Percentiles rank a stretch among this genome's conserved stretches.
These are phyloP conservation scores for Platismatia glauca DNA, from an alignment of 495 filamentous ascomycete genomes.

Conservation along the genomic window DNA sequence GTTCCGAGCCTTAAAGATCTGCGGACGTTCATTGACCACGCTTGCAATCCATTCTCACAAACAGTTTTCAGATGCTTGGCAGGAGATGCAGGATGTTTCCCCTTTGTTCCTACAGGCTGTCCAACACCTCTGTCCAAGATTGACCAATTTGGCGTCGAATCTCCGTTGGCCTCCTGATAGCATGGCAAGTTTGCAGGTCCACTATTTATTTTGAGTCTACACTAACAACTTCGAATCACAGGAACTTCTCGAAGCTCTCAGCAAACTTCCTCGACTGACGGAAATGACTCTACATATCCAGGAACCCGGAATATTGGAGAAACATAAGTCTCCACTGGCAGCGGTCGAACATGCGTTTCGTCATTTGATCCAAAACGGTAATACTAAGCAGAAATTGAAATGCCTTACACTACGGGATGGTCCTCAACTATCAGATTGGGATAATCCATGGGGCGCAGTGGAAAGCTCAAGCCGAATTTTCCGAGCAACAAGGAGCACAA, in stretches of 20 bases:
- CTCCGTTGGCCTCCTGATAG: not conserved
- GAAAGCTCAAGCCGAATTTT: not conserved
- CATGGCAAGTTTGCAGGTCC: not conserved
- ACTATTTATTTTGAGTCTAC: too few relatives aligned
- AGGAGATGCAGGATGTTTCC: not conserved
- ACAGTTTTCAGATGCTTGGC: not conserved
- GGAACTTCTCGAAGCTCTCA: not conserved
- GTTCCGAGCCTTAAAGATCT: not conserved
- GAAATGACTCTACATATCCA: not conserved
- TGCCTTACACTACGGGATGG: not conserved
- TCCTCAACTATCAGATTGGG: not conserved
- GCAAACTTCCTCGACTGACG: not conserved
- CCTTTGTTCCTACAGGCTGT: not conserved
- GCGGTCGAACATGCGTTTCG: not conserved
- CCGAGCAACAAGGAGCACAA: not conserved
- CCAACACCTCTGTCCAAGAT: not conserved
- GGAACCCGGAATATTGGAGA: too few relatives aligned
- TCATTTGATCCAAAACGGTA: not conserved
- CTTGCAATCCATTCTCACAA: not conserved
- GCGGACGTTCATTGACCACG: not conserved
- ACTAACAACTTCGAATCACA: not conserved
- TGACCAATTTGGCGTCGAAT: not conserved
- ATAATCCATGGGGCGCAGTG: not conserved
- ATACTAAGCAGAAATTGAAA: not conserved
- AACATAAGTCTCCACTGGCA: not conserved